A percentile compares a stretch with the other conserved stretches of the same genome.
phyloP scores from a whole-genome alignment of 139 green algal genomes.

The Micromonas pusilla region DNA sequence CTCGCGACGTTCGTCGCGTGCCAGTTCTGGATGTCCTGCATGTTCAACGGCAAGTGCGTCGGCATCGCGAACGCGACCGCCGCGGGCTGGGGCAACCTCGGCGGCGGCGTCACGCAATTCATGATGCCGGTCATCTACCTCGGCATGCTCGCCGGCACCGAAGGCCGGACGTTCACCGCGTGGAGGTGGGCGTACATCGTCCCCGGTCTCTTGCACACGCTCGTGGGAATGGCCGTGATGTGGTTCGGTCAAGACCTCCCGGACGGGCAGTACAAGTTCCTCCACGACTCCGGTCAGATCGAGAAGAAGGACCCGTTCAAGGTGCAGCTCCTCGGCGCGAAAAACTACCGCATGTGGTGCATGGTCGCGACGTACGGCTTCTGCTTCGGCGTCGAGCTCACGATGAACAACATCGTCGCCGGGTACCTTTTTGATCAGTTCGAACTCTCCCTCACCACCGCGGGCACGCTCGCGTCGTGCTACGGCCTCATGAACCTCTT shows the following conservation, averaged over 20 bases:
- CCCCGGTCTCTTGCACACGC: constrained; percentile 58
- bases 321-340: constrained; percentile 17
- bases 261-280: constrained; percentile 72
- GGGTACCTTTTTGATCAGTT: constrained; percentile 67
- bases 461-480: constrained; percentile 58
- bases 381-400: constrained; percentile 72
- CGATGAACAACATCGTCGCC: constrained; percentile 66
- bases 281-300: constrained; percentile 67
- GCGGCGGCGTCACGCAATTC: constrained; percentile 79
- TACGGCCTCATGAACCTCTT: constrained; percentile 92
- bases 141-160: constrained; percentile 33
- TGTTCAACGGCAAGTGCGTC: constrained; percentile 85
- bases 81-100: constrained; percentile 83
- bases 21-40: constrained; percentile 82
- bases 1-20: constrained; percentile 80
- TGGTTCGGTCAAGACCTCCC: constrained; percentile 67
- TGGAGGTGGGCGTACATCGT: constrained; percentile 89
- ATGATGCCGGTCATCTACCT: constrained; percentile 85
- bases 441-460: constrained; percentile 47
- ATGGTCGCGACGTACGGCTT: constrained; percentile 59
- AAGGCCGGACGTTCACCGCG: constrained; percentile 47
- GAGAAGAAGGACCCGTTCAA: constrained; percentile 36
- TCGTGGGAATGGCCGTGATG: constrained; percentile 45
- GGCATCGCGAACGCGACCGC: constrained; percentile 80
- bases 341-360: constrained; percentile 65